These are phyloP conservation scores for Hypoxylon sp. DNA, from an alignment of 2,329 filamentous ascomycete species.

Conservation along the genomic window DNA sequence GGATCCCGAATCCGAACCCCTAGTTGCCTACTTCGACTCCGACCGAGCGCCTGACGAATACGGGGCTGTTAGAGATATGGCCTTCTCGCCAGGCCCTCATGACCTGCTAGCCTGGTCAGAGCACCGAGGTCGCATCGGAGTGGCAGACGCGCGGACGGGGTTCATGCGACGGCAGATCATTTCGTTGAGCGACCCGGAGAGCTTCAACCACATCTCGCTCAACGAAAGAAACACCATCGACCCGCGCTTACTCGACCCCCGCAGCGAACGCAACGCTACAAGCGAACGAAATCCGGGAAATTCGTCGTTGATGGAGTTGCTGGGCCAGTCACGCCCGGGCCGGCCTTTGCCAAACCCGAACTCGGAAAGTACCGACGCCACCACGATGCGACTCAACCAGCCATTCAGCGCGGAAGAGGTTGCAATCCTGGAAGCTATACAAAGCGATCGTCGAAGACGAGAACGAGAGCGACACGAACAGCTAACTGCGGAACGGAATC, in stretches of 20 bases:
- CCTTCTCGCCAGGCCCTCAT: conserved; percentile 88
- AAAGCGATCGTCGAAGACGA: conserved; percentile 60
- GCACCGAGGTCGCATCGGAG: conserved; percentile 77
- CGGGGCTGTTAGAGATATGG: conserved; percentile 89
- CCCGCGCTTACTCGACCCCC: conserved; percentile 58
- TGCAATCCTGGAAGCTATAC: conserved; percentile 63
- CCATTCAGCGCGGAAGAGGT: conserved; percentile 64
- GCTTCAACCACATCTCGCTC: conserved; percentile 64
- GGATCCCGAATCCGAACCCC: conserved; percentile 60
- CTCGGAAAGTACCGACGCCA: conserved; percentile 44
- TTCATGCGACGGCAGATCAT: conserved; percentile 75
- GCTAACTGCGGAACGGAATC: conserved; percentile 17
- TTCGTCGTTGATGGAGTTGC: conserved; percentile 49
- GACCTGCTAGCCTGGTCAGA: conserved; percentile 95
- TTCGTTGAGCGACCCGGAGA: conserved; percentile 65
- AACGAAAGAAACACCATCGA: conserved; percentile 64
- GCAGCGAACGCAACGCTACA: conserved; percentile 49
- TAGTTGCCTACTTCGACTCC: conserved; percentile 79
- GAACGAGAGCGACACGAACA: conserved; percentile 45
- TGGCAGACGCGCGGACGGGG: conserved; percentile 75
- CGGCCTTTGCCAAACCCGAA: conserved; percentile 44
- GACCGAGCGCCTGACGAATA: conserved; percentile 74
- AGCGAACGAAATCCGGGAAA: conserved; percentile 50
- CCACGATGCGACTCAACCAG: conserved; percentile 57
- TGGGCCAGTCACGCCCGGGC: conserved; percentile 38